Evolutionary conservation across 2,329 filamentous ascomycete species (phyloP).

Genomic region (Plectosphaerella sp.): DNA sequence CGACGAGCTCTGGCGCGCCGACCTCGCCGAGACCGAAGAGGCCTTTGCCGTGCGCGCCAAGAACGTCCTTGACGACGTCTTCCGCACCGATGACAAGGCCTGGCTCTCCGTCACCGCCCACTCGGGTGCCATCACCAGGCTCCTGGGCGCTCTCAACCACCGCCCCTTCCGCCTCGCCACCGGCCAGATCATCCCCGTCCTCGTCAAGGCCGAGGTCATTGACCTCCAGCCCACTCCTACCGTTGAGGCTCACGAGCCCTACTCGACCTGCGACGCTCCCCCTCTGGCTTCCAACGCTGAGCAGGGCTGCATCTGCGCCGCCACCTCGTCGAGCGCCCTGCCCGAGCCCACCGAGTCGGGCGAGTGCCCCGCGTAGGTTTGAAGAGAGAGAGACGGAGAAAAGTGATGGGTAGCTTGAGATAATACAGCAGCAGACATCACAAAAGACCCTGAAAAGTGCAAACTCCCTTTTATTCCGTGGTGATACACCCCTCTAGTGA

Average conservation of each 20-base stretch:
- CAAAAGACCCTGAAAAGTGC: not conserved
- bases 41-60: constrained; percentile 48
- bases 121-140: constrained; percentile 49
- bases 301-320: constrained; percentile 37
- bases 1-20: constrained; percentile 39
- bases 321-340: constrained; percentile 6
- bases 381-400: not conserved
- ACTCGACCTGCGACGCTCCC: constrained; percentile 38
- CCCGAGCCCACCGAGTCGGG: constrained; percentile 6
- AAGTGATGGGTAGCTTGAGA: not conserved
- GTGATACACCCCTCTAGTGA: constrained; percentile 21
- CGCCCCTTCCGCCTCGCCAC: constrained; percentile 59
- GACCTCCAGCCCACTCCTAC: constrained; percentile 21
- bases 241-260: constrained; percentile 29
- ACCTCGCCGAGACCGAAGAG: constrained; percentile 33
- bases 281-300: constrained; percentile 37
- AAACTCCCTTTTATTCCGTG: too few species aligned
- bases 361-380: not conserved
- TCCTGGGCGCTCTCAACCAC: constrained; percentile 55
- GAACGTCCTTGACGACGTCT: constrained; percentile 51
- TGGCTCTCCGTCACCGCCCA: constrained; percentile 59
- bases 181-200: constrained; percentile 62
- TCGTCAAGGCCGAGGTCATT: constrained; percentile 54
- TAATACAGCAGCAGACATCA: not conserved
- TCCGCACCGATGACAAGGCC: constrained; percentile 43